Evolutionary conservation across 768 basidiomycete species (phyloP).

Genomic region (Leucosporidium yakuticum): DNA sequence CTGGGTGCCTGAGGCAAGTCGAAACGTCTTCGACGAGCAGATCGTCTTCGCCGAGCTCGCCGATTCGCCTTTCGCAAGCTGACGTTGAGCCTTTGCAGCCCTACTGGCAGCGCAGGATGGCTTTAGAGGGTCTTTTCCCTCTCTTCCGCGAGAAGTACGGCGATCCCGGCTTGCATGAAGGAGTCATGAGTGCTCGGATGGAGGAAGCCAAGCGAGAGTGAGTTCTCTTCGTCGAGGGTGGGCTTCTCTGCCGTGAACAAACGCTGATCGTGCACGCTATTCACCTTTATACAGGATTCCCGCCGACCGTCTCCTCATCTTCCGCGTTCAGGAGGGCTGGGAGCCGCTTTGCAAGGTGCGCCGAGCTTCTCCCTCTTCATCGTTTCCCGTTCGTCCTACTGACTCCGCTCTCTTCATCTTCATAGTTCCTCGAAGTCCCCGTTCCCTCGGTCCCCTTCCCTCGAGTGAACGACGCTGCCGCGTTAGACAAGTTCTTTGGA

Average conservation of each 20-base stretch:
- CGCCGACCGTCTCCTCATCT: not conserved
- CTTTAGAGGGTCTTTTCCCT: not conserved
- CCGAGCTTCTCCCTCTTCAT: not conserved
- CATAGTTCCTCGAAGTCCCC: not conserved
- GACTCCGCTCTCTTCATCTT: not conserved
- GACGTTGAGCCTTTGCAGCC: not conserved
- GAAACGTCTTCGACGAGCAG: too few species aligned
- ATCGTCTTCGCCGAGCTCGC: too few species aligned
- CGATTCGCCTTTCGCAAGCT: not conserved
- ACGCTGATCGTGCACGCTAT: not conserved
- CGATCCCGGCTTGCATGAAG: not conserved
- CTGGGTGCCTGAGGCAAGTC: not conserved
- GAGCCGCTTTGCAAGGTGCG: not conserved
- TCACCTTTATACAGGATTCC: not conserved
- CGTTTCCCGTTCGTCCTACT: not conserved
- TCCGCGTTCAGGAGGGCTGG: not conserved
- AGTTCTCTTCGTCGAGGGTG: not conserved
- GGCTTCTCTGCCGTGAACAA: not conserved
- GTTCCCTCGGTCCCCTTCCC: not conserved
- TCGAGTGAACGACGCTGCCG: not conserved
- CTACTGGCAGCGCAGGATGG: not conserved
- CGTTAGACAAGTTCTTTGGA: not conserved
- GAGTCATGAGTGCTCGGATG: not conserved
- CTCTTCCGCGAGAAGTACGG: not conserved
- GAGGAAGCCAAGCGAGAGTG: not conserved